phyloP scores from a whole-genome alignment of 148 eudicot genomes.

The Linanthus parryae region DNA sequence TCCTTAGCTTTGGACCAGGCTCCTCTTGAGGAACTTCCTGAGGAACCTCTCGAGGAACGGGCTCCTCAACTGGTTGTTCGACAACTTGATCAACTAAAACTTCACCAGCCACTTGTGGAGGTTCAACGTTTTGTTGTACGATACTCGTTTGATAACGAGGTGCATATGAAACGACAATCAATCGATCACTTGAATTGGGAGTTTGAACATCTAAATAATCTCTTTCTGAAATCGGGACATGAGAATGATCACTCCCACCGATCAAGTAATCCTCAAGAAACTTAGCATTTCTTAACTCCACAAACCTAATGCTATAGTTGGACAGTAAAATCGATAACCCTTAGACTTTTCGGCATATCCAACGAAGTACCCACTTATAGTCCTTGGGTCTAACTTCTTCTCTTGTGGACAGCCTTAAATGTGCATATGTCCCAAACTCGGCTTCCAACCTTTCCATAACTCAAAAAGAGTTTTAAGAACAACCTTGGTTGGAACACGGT shows the following conservation, averaged over 20 bases:
- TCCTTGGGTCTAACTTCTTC: background rate
- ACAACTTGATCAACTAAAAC: background rate
- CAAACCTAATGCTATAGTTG: background rate
- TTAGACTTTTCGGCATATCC: background rate
- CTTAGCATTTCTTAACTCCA: background rate
- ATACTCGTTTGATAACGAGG: background rate
- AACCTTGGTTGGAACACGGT: too few species aligned
- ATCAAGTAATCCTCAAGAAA: background rate
- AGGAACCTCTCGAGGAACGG: too few species aligned
- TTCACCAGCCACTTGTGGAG: background rate
- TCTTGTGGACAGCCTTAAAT: too few species aligned
- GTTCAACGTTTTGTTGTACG: background rate
- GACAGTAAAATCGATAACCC: conserved; percentile 1
- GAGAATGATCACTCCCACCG: background rate
- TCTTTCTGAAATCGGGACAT: background rate
- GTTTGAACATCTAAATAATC: background rate
- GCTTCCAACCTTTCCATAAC: too few species aligned
- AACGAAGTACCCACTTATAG: background rate
- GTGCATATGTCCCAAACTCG: too few species aligned
- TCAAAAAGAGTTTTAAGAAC: too few species aligned
- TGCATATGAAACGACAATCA: background rate
- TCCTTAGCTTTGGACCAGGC: background rate
- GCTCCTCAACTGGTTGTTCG: too few species aligned
- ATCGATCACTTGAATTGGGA: background rate
- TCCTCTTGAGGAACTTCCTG: too few species aligned